phyloP scores from a whole-genome alignment of 208 protist genomes.

The Trypanosoma scelopori region DNA sequence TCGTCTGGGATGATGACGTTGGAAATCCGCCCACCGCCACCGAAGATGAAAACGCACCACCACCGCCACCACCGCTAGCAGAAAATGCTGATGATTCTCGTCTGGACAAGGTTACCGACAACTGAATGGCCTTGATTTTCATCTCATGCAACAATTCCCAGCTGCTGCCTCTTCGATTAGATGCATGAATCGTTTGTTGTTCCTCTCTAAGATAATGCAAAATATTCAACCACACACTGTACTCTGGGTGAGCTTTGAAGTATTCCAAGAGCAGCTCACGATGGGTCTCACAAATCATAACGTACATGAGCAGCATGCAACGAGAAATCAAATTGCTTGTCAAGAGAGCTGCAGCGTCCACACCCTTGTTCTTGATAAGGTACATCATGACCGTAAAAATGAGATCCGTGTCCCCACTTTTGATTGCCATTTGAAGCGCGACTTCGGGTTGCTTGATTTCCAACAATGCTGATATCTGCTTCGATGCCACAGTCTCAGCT shows the following conservation, averaged over 20 bases:
- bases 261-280: constrained; percentile 41
- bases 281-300: constrained; percentile 37
- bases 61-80: constrained; percentile 8
- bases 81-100: constrained; percentile 23
- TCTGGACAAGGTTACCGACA: constrained; percentile 29
- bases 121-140: constrained; percentile 48
- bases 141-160: constrained; percentile 69
- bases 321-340: constrained; percentile 26
- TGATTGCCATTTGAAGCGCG: constrained; percentile 51
- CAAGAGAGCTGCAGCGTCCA: constrained; percentile 36
- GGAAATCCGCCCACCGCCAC: constrained; percentile 23
- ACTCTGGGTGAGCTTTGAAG: constrained; percentile 44
- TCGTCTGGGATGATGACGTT: constrained; percentile 18
- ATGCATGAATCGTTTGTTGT: constrained; percentile 23
- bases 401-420: constrained; percentile 48
- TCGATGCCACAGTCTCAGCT: constrained; percentile 45
- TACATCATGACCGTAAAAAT: constrained; percentile 68
- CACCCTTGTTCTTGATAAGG: constrained; percentile 48
- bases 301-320: constrained; percentile 53
- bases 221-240: constrained; percentile 42
- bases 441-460: constrained; percentile 68
- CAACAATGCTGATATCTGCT: constrained; percentile 62
- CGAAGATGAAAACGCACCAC: too few relatives aligned
- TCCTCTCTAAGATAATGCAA: constrained; percentile 58
- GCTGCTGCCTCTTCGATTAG: constrained; percentile 33